These are phyloP conservation scores for Lasiosphaeria ovina DNA, from an alignment of 495 filamentous ascomycete genomes.

Conservation along the genomic window DNA sequence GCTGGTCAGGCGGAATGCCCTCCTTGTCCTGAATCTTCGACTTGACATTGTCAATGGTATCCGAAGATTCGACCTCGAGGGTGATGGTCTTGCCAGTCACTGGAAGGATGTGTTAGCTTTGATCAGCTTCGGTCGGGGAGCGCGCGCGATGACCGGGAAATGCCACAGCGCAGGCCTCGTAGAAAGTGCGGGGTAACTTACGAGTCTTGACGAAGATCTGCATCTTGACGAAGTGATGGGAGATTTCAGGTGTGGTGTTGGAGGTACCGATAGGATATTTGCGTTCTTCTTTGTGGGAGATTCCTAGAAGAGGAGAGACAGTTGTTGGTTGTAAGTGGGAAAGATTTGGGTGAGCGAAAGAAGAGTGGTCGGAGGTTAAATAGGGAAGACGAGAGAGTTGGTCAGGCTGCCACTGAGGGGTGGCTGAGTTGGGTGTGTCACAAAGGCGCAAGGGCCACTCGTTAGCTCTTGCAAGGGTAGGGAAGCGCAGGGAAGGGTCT, in stretches of 20 bases:
- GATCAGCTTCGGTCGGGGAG: not conserved
- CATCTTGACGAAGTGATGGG: slow-evolving; percentile 54
- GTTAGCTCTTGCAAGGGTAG: slow-evolving; percentile 20
- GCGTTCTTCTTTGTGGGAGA: not conserved
- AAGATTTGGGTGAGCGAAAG: slow-evolving; percentile 13
- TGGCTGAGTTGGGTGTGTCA: slow-evolving; percentile 34
- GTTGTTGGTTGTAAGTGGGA: slow-evolving; percentile 5
- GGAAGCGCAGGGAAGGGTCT: slow-evolving; percentile 31
- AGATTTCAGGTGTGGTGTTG: slow-evolving; percentile 7
- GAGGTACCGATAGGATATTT: slow-evolving; percentile 6
- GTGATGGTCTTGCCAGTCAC: slow-evolving; percentile 99
- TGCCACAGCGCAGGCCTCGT: slow-evolving; percentile 7
- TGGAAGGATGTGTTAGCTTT: slow-evolving; percentile 34
- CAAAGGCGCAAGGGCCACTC: slow-evolving; percentile 35
- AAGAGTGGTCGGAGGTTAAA: slow-evolving; percentile 22
- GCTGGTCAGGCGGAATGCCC: slow-evolving; percentile 95
- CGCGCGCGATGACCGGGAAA: not conserved
- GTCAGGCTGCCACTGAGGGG: slow-evolving; percentile 35
- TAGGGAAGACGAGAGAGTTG: slow-evolving; percentile 37
- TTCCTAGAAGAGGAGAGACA: not conserved
- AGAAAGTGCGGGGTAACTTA: slow-evolving; percentile 52
- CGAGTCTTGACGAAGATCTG: slow-evolving; percentile 98
- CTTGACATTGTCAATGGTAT: slow-evolving; percentile 99
- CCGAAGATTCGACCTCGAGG: slow-evolving; percentile 95
- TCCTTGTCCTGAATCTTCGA: slow-evolving; percentile 99